A percentile compares a stretch with the other conserved stretches of the same genome.
Evolutionary conservation across 78 protist genomes (phyloP).

Genomic region (Dictyostelium capitatum): DNA sequence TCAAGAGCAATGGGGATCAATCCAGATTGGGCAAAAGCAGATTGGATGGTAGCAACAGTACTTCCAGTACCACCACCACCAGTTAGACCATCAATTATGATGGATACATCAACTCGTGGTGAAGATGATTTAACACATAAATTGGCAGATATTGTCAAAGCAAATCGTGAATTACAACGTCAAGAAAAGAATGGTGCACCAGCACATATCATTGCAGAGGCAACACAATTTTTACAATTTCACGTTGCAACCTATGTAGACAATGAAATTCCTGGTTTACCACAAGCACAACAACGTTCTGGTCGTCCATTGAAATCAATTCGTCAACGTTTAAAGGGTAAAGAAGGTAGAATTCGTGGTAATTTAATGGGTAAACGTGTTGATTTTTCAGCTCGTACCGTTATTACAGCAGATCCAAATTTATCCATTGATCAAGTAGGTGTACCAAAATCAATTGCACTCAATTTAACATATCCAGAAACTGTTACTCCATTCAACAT

Average conservation of each 20-base stretch:
- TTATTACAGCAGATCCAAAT: conserved; percentile 99
- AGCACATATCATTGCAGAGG: conserved; percentile 74
- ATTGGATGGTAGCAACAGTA: conserved; percentile 96
- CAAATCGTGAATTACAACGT: conserved; percentile 84
- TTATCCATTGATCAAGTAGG: conserved; percentile 98
- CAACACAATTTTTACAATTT: conserved; percentile 89
- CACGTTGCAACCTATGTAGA: conserved; percentile 95
- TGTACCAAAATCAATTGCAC: conserved; percentile 99
- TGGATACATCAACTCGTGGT: conserved; percentile 83
- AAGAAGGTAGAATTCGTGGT: conserved; percentile 99
- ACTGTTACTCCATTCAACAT: conserved; percentile 97
- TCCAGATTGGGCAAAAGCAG: conserved; percentile 96
- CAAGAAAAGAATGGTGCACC: conserved; percentile 87
- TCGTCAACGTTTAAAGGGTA: conserved; percentile 98
- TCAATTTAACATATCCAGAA: conserved; percentile 98
- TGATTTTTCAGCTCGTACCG: conserved; percentile 99
- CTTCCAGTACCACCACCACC: conserved; percentile 99
- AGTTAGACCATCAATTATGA: conserved; percentile 97
- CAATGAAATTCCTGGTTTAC: conserved; percentile 95
- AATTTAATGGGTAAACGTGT: conserved; percentile 99
- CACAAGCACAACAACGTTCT: conserved; percentile 87
- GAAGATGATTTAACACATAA: conserved; percentile 93
- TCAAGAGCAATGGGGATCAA: conserved; percentile 87
- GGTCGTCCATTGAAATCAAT: conserved; percentile 98
- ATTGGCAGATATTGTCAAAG: conserved; percentile 93